Evolutionary conservation across 2,329 filamentous ascomycete species (phyloP), one percentile per base, ranked within the genome.

Genomic region (Claviceps lovelessii): DNA sequence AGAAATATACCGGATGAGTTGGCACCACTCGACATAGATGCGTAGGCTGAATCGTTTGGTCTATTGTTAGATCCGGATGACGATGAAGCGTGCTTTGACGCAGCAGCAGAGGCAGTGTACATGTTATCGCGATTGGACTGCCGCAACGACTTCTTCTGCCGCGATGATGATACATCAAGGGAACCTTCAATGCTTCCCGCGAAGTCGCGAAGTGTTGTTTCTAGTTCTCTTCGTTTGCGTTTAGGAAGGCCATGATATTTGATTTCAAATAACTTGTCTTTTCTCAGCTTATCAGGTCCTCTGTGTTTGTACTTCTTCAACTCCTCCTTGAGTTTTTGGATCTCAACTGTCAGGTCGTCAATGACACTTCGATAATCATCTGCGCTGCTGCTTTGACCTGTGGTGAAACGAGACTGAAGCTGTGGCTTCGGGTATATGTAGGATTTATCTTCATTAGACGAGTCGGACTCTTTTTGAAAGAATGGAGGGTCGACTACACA

Each of bases 351-450:
- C 56, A 95, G 69, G 64, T 95, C 89, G 62, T 95, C 88, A 50
- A 95, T 94, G 17, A 95, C 87, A 60, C 85, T 85, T 49, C 88
- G 77, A 57, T 83, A 90, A 55, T 90, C 88, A 55, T 87, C 86
- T 33, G 79, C 81, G 52, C 83, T 84, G 63, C 80, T 87, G 63
- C 70, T 79, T 23, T 68, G 78, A 3, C 70, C 70, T 42, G 65
- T 56, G 0, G 63, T 62, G 4, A 68, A 67, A 8, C 66, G 67
- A 0, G 69, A 60, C 0, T 61, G 65, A 3, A 45, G 61, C 19
- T 57, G 61, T 50, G 58, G 58, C 37, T 64, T 57, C 59, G 60
- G 57, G 59, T 58, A 63, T 3, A 51, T 58, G 55, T 56, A 64
- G 1, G 59, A 58, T 35, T 63, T 62, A 1, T 73, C 76, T 57